A percentile compares a stretch with the other conserved stretches of the same genome.
Conservation (phyloP, 352 stramenopile genomes). For the Globisporangium paroecandrum region DNA sequence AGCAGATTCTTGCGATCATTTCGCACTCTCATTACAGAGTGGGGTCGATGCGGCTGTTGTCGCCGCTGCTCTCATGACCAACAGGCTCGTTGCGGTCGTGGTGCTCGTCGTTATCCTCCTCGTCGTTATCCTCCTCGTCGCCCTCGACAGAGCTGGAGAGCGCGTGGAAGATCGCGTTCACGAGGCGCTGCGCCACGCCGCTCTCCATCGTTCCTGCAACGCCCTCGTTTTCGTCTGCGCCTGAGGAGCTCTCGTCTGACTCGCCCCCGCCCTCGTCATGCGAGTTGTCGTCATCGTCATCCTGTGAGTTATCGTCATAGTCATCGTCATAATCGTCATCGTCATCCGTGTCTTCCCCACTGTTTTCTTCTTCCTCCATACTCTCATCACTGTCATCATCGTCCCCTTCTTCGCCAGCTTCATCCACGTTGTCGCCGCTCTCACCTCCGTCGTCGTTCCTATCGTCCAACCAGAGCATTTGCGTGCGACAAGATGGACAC, state of each 20-base stretch:
- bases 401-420: conserved; percentile 11
- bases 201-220: conserved; percentile 5
- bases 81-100: not conserved
- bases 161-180: conserved; percentile 13
- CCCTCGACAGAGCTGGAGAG: conserved; percentile 3
- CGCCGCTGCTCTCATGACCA: not conserved
- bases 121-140: not conserved
- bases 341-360: conserved; percentile 1
- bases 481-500: conserved; percentile 62
- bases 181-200: conserved; percentile 11
- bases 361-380: conserved; percentile 13
- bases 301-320: not conserved
- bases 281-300: not conserved
- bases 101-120: not conserved
- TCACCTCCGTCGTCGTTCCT: conserved; percentile 21
- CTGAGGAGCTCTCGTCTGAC: not conserved
- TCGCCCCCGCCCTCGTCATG: not conserved
- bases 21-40: not conserved
- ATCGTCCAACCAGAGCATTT: conserved; percentile 43
- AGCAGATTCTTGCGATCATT: not conserved
- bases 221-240: conserved; percentile 3
- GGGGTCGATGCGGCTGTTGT: not conserved
- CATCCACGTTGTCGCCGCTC: conserved; percentile 14
- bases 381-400: conserved; percentile 15
- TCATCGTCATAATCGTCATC: conserved; percentile 2